Conservation (phyloP, 441 rosid genomes). For the Metrosideros polymorpha region DNA sequence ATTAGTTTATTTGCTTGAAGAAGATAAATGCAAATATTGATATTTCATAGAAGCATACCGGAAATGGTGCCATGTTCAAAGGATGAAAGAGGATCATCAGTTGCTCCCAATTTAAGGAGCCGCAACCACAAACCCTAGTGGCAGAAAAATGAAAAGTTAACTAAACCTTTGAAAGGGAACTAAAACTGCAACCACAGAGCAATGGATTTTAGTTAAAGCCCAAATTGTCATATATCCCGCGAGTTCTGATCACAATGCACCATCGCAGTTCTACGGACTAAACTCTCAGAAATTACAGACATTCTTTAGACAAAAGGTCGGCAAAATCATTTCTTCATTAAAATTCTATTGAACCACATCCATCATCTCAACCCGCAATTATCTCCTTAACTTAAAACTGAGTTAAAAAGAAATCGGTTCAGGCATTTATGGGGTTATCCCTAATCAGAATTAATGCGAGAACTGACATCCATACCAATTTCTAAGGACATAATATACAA, state of each 20-base stretch:
- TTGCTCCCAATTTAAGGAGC: conserved; percentile 78
- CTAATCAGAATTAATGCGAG: neutral
- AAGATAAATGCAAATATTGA: neutral
- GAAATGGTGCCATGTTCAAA: conserved; percentile 96
- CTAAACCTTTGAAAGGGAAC: neutral
- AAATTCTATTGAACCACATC: neutral
- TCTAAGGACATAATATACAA: neutral
- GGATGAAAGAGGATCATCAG: conserved; percentile 99
- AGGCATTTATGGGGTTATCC: neutral
- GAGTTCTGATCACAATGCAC: neutral
- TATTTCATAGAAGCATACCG: conserved; percentile 36
- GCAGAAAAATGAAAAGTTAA: neutral
- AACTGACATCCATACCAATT: neutral
- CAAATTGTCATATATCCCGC: neutral
- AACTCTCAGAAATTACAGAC: neutral
- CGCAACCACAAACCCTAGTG: conserved; percentile 94
- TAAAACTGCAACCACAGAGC: conserved; percentile 2
- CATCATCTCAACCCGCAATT: neutral
- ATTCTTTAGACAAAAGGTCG: neutral
- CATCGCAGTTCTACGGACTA: neutral
- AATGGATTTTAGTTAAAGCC: neutral
- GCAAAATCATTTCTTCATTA: neutral
- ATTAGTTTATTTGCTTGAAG: neutral
- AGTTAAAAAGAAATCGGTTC: neutral
- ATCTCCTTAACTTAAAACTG: neutral